Conservation (phyloP, 73 alveolate genomes). For the Paramecium octaurelia region DNA sequence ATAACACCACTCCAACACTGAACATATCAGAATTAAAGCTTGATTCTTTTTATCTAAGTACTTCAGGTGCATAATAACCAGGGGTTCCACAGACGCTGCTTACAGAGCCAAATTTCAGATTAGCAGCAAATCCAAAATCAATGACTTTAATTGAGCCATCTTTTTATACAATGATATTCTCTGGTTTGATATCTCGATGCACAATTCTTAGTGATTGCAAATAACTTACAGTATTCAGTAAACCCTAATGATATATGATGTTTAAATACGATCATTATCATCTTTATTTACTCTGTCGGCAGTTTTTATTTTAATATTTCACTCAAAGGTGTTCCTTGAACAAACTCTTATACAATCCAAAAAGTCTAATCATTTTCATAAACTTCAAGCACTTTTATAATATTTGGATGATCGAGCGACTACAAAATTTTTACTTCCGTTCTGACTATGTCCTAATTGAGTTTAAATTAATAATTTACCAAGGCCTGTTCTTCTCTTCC, state of each 20-base stretch:
- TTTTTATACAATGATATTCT: background rate
- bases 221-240: background rate
- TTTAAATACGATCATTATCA: background rate
- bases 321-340: background rate
- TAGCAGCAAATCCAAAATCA: conserved; percentile 47
- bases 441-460: background rate
- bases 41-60: background rate
- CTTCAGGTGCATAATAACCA: conserved; percentile 46
- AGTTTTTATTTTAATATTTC: background rate
- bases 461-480: background rate
- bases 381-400: background rate
- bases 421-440: conserved; percentile 1
- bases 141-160: background rate
- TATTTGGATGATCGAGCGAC: background rate
- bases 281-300: background rate
- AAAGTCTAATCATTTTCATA: conserved; percentile 30
- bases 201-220: conserved; percentile 23
- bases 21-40: conserved; percentile 29
- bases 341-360: conserved; percentile 43
- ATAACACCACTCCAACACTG: conserved; percentile 40
- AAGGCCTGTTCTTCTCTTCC: background rate
- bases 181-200: conserved; percentile 42
- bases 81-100: conserved; percentile 37
- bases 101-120: background rate
- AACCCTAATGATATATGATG: background rate